Percentiles rank a stretch among this genome's conserved stretches.
Conservation (phyloP, 805 yeast species). For the Middelhovenomyces tepae region DNA sequence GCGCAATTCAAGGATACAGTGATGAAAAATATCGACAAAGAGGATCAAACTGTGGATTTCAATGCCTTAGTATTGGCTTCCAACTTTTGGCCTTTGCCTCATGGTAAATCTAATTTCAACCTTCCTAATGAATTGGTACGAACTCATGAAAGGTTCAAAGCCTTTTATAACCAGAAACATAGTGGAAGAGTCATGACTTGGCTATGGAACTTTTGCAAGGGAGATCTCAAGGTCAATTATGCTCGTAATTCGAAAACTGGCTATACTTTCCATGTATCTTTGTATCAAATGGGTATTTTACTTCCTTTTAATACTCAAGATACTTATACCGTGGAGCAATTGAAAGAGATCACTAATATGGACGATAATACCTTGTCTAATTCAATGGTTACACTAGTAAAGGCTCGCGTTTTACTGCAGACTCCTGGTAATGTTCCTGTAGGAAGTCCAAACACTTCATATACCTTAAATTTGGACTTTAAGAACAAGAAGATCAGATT, state of each 20-base stretch:
- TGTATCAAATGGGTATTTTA: conserved; percentile 80
- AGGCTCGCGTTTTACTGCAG: conserved; percentile 65
- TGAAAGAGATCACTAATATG: conserved; percentile 60
- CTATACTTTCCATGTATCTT: conserved; percentile 59
- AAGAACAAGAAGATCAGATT: conserved; percentile 77
- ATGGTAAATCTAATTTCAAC: conserved; percentile 38
- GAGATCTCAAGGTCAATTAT: conserved; percentile 81
- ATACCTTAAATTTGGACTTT: conserved; percentile 70
- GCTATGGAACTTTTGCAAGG: conserved; percentile 93
- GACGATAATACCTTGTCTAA: conserved; percentile 58
- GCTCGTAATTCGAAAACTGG: conserved; percentile 62
- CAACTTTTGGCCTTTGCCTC: conserved; percentile 77
- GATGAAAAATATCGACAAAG: conserved; percentile 23
- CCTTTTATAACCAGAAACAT: conserved; percentile 65
- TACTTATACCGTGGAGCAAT: conserved; percentile 48
- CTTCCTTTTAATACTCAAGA: conserved; percentile 71
- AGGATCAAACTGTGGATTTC: conserved; percentile 37
- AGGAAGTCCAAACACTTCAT: conserved; percentile 51
- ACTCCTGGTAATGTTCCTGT: conserved; percentile 43
- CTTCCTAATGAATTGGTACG: conserved; percentile 61
- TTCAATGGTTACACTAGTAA: conserved; percentile 71
- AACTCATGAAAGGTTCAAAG: conserved; percentile 58
- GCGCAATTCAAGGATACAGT: conserved; percentile 42
- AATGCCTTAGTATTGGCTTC: conserved; percentile 76
- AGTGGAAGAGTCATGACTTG: conserved; percentile 84